Evolutionary conservation across 768 basidiomycete species (phyloP).

Genomic region (Amanita muscaria): DNA sequence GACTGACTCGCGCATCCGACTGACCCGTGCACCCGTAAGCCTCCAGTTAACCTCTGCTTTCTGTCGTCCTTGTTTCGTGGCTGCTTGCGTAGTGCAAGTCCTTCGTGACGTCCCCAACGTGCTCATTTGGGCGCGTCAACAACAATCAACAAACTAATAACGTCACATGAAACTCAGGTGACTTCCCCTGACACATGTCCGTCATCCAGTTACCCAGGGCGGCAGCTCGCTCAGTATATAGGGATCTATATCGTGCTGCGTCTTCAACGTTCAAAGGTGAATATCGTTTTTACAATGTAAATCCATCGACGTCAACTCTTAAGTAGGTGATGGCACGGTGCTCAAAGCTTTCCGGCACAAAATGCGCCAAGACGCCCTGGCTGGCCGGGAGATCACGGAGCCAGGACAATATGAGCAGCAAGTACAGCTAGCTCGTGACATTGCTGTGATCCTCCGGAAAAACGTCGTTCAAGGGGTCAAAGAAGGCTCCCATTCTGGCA

Average conservation of each 20-base stretch:
- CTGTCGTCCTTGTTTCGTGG: too few relatives aligned
- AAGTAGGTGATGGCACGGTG: slow-evolving; percentile 47
- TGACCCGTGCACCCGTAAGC: neutral
- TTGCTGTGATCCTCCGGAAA: slow-evolving; percentile 63
- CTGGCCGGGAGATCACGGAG: slow-evolving; percentile 33
- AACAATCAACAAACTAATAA: neutral
- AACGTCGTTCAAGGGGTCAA: slow-evolving; percentile 81
- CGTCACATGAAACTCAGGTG: slow-evolving; percentile 2
- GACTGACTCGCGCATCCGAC: too few relatives aligned
- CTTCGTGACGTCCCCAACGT: too few relatives aligned
- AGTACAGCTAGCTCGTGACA: slow-evolving; percentile 53
- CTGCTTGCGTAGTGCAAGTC: too few relatives aligned
- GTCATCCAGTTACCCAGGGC: slow-evolving; percentile 50
- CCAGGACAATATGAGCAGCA: slow-evolving; percentile 42
- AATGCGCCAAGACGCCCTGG: slow-evolving; percentile 51
- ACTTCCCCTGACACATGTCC: slow-evolving; percentile 31
- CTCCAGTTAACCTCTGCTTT: neutral
- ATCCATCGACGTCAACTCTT: slow-evolving; percentile 6
- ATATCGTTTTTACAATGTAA: slow-evolving; percentile 3
- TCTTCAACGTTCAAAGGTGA: slow-evolving; percentile 57
- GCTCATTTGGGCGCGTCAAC: slow-evolving; percentile 4
- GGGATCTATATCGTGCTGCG: slow-evolving; percentile 60
- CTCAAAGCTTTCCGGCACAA: slow-evolving; percentile 66
- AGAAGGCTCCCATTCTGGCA: slow-evolving; percentile 20
- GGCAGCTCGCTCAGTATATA: slow-evolving; percentile 66